phyloP scores from a whole-genome alignment of 1,284 basidiomycete genomes.

The Cystobasidium slooffiae region DNA sequence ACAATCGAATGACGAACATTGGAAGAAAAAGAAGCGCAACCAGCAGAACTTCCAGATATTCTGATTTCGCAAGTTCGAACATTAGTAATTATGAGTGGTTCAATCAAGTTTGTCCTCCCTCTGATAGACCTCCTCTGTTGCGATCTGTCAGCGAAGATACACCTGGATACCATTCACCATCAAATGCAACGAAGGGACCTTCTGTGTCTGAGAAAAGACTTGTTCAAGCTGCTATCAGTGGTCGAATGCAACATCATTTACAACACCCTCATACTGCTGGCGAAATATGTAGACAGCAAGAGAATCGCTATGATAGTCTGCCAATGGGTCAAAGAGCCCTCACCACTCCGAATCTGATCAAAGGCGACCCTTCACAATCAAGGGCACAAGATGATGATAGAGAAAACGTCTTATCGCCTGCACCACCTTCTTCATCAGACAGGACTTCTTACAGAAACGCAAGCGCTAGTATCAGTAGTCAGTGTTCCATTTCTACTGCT shows the following conservation, averaged over 20 bases:
- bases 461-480: conserved; percentile 8
- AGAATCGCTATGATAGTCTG: conserved; percentile 3
- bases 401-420: no score
- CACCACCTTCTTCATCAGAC: neutral
- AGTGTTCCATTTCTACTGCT: conserved; percentile 15
- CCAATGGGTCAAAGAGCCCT: conserved; percentile 2
- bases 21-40: neutral
- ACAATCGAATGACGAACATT: neutral
- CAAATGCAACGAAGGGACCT: neutral
- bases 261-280: no score
- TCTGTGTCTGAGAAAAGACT: neutral
- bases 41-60: conserved; percentile 10
- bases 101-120: neutral
- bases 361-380: neutral
- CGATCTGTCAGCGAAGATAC: conserved; percentile 23
- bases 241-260: no score
- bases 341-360: neutral
- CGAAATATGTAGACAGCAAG: no score
- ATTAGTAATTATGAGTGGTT: conserved; percentile 7
- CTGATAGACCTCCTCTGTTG: conserved; percentile 11
- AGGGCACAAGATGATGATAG: neutral
- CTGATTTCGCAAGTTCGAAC: conserved; percentile 13
- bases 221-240: neutral
- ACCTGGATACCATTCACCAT: neutral
- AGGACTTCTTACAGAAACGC: neutral